phyloP scores from a whole-genome alignment of 768 basidiomycete genomes.

The Pluteus cervinus region DNA sequence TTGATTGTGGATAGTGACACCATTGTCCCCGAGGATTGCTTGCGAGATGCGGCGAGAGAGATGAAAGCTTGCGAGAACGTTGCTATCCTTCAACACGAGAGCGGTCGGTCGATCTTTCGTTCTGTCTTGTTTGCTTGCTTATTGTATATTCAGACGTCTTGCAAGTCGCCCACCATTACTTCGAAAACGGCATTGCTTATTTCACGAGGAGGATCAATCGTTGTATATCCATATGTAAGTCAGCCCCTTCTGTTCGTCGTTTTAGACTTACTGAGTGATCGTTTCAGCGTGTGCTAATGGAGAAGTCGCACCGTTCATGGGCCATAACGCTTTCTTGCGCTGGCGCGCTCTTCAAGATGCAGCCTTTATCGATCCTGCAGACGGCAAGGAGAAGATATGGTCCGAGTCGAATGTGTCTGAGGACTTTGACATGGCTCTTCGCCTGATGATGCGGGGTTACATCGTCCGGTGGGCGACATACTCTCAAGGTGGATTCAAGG shows the following conservation, averaged over 20 bases:
- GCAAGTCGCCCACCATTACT: slow-evolving; percentile 83
- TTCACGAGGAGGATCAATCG: slow-evolving; percentile 79
- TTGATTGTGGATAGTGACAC: slow-evolving; percentile 79
- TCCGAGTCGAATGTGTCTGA: slow-evolving; percentile 72
- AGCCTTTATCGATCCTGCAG: slow-evolving; percentile 59
- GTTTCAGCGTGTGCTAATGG: slow-evolving; percentile 69
- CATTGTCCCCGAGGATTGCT: slow-evolving; percentile 75
- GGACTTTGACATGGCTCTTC: slow-evolving; percentile 76
- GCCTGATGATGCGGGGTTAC: slow-evolving; percentile 58
- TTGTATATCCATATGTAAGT: slow-evolving; percentile 66
- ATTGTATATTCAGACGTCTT: slow-evolving; percentile 49
- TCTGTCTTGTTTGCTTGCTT: background rate
- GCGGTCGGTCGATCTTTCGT: slow-evolving; percentile 31
- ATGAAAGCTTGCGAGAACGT: slow-evolving; percentile 68
- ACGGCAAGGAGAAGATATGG: slow-evolving; percentile 72
- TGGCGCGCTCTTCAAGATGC: slow-evolving; percentile 88
- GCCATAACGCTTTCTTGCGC: slow-evolving; percentile 82
- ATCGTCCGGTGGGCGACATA: slow-evolving; percentile 83
- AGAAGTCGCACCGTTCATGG: slow-evolving; percentile 78
- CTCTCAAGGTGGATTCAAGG: slow-evolving; percentile 80
- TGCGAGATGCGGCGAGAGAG: slow-evolving; percentile 82
- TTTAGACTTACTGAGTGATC: background rate
- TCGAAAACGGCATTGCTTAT: slow-evolving; percentile 83
- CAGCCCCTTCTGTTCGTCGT: slow-evolving; percentile 11
- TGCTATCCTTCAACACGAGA: slow-evolving; percentile 84